Base-by-base conservation (phyloP, 371 early-diverging fungal genomes). In the Mortierella sp. region DNA sequence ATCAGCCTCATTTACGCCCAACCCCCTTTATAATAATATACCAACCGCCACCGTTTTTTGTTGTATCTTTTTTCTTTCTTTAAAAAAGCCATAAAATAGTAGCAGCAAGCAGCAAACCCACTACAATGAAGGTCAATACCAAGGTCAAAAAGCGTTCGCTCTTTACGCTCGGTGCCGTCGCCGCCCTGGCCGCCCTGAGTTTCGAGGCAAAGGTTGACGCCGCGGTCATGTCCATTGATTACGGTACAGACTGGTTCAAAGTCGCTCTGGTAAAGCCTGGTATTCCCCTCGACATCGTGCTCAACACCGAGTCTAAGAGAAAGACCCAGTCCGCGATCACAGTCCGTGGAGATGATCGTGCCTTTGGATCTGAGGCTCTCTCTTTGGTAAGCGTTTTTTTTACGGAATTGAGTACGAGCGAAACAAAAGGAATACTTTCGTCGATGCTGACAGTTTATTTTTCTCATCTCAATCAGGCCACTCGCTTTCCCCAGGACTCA, bases 221-320 rank as follows among this genome's bases (percentile, higher is more conserved):
- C 14, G 89, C 91, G 15, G 96, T 98, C 42, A 91, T 98, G 79
- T 95, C 96, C 15, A 94, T 99, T 75, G 99, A 99, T 80, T 95
- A 92, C 76, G 99, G 99, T 54, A 90, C 94, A 0, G 96, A 97
- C 59, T 97, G 97, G 96, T 93, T 96, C 81, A 97, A 97, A 68
- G 93, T 96, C 24, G 94, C 94, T 7, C 82, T 98, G 51, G 95
- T 96, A 66, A 94, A 94, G 67, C 92, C 96, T 11, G 96, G 96
- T 15, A 90, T 90, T 23, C 92, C 95, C 15, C 81, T 97, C 26
- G 98, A 98, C 65, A 87, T 97, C 53, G 98, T 97, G 9, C 89
- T 99, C 54, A 98, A 97, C 81, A 84, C 92, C 57, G 98, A 97
- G 64, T 95, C 96, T 24, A 97, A 97, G 78, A 86, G 99, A 46